phyloP scores from a whole-genome alignment of 148 eudicot species.

The Simmondsia chinensis region DNA sequence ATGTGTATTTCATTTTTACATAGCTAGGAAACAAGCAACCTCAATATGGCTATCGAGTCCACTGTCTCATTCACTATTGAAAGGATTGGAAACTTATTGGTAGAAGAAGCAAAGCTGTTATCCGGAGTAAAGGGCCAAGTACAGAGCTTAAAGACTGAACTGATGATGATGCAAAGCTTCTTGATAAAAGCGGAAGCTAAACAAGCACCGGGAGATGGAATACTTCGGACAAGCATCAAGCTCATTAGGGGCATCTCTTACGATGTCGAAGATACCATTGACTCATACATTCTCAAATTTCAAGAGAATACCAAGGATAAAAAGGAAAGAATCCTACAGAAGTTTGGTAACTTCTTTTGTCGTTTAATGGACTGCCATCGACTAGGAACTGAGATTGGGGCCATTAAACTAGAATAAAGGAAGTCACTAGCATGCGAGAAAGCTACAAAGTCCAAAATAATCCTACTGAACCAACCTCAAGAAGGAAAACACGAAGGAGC shows the following conservation, averaged over 20 bases:
- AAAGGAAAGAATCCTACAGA: not conserved
- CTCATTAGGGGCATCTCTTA: slow-evolving; percentile 2
- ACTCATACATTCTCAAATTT: not conserved
- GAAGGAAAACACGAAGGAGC: not conserved
- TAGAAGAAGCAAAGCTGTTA: not conserved
- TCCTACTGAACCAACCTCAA: too few relatives aligned
- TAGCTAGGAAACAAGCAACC: too few relatives aligned
- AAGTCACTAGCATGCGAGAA: slow-evolving; percentile 1
- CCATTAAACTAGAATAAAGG: not conserved
- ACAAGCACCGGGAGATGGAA: not conserved
- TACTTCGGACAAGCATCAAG: not conserved
- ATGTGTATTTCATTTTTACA: too few relatives aligned
- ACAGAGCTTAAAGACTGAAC: not conserved
- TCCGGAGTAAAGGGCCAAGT: not conserved
- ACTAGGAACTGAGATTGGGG: not conserved
- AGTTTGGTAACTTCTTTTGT: not conserved
- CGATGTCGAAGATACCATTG: slow-evolving; percentile 4
- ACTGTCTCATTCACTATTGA: not conserved
- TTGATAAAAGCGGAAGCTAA: too few relatives aligned
- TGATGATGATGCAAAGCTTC: slow-evolving; percentile 2
- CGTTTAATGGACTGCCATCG: not conserved
- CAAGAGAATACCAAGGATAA: not conserved
- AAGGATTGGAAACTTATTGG: not conserved
- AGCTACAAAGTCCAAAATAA: not conserved
- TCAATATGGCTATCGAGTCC: too few relatives aligned